Evolutionary conservation across 805 yeast genomes (phyloP), one percentile per base, ranked within the genome.

Genomic region (Ogataea polymorpha): DNA sequence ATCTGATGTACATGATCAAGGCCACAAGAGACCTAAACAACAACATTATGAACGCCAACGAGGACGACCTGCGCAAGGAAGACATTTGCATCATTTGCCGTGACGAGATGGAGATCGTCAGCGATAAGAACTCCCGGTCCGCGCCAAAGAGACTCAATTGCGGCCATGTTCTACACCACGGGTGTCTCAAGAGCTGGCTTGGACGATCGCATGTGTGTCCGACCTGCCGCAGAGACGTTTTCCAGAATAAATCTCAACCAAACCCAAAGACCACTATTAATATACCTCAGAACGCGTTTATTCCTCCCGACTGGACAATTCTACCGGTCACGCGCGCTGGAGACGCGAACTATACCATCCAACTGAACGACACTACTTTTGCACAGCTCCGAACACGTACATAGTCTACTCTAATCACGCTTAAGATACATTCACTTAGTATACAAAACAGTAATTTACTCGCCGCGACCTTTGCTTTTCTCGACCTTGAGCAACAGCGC

Each of bases 121-220:
- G 35, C 8, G 45, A 39, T 3, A 41, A 33, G 20, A 61, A 44
- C 53, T 66, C 66, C 42, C 69, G 85, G 41, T 63, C 65, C 32
- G 68, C 65, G 35, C 96, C 98, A 4, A 88, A 87, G 61, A 83
- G 75, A 55, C 69, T 93, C 35, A 72, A 68, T 1, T 93, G 99
- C 68, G 85, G 87, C 18, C 99, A 93, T 62, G 82, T 87, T 35
- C 71, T 91, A 42, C 99, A 93, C 60, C 67, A 84, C 64, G 90
- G 93, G 4, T 93, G 99, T 61, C 71, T 93, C 47, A 85, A 87
- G 55, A 82, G 85, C 50, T 93, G 99, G 99, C 70, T 93, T 51
- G 95, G 86, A 56, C 75, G 96, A 49, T 87, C 96, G 0, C 91
- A 83, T 51, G 77, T 79, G n/a, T 93, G 99, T 66, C 99, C 99